Conservation (phyloP, 2,329 filamentous ascomycete genomes). For the Aspergillus ustus region DNA sequence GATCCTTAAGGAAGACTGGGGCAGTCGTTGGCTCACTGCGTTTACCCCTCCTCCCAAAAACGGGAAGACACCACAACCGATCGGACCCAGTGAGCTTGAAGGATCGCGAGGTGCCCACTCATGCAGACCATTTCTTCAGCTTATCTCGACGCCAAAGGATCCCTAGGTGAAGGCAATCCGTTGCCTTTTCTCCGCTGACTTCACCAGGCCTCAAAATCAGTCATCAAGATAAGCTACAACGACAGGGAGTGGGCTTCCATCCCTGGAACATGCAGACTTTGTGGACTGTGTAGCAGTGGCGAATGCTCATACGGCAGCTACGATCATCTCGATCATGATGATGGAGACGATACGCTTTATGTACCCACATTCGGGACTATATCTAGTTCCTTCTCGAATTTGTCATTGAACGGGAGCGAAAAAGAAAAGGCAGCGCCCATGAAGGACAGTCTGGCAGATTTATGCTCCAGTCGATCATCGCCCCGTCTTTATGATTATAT, state of each 20-base stretch:
- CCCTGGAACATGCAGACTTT: conserved; percentile 1
- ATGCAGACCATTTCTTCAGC: conserved; percentile 7
- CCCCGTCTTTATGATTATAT: conserved; percentile 2
- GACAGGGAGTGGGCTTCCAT: conserved; percentile 9
- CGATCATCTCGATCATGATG: neutral
- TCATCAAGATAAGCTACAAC: conserved; percentile 16
- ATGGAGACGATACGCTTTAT: neutral
- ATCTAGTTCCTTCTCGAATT: conserved; percentile 7
- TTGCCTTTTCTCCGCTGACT: neutral
- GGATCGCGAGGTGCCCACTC: conserved; percentile 6
- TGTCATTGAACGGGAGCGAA: conserved; percentile 3
- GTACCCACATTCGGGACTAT: conserved; percentile 9
- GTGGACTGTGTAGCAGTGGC: neutral
- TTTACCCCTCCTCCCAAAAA: conserved; percentile 1
- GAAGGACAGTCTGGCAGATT: neutral
- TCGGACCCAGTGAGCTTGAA: conserved; percentile 1
- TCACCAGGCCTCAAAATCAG: conserved; percentile 2
- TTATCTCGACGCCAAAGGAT: conserved; percentile 1
- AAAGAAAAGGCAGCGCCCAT: neutral
- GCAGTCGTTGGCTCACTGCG: neutral
- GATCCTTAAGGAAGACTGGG: neutral
- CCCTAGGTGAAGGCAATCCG: conserved; percentile 3
- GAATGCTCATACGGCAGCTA: neutral
- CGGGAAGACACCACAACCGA: conserved; percentile 4
- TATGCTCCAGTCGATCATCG: conserved; percentile 4